Percentiles rank a stretch among this genome's conserved stretches.
Conservation (phyloP, 2,329 filamentous ascomycete species). For the Clonostachys sp. region DNA sequence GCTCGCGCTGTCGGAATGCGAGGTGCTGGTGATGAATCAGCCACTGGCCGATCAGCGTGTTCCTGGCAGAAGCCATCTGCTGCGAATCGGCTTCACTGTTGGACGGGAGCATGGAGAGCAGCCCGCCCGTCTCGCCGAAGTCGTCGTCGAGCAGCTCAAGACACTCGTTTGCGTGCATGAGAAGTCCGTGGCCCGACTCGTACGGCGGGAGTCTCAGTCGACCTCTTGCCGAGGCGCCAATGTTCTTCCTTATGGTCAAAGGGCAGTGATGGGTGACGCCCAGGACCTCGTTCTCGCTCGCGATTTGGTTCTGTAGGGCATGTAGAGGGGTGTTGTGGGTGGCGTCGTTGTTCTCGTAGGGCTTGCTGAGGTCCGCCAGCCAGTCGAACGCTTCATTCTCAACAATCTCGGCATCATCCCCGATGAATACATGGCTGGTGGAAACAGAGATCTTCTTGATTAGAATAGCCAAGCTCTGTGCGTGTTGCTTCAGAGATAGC, state of each 20-base stretch:
- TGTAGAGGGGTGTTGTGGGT: constrained; percentile 41
- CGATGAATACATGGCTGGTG: constrained; percentile 9
- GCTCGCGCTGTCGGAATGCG: constrained; percentile 48
- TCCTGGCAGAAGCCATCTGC: constrained; percentile 37
- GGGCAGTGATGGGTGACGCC: constrained; percentile 42
- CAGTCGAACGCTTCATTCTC: constrained; percentile 51
- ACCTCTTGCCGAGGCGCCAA: constrained; percentile 7
- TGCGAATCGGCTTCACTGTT: constrained; percentile 22
- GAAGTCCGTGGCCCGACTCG: constrained; percentile 40
- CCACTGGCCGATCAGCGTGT: constrained; percentile 52
- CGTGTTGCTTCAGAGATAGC: constrained; percentile 54
- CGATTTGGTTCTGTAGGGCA: constrained; percentile 39
- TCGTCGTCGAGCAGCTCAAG: constrained; percentile 58
- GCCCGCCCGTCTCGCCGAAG: constrained; percentile 47
- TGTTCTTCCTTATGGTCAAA: constrained; percentile 19
- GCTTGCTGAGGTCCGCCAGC: constrained; percentile 41
- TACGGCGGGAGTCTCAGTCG: constrained; percentile 22
- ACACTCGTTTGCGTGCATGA: constrained; percentile 54
- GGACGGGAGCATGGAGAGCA: constrained; percentile 48
- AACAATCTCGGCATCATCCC: neutral
- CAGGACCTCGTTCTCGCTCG: constrained; percentile 29
- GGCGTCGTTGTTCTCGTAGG: constrained; percentile 43
- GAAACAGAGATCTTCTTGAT: constrained; percentile 42
- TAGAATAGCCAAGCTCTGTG: constrained; percentile 49
- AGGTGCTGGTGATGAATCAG: constrained; percentile 50